These are phyloP conservation scores for Hordeum marinum DNA, from an alignment of 176 grass and related monocot species.

Conservation along the genomic window DNA sequence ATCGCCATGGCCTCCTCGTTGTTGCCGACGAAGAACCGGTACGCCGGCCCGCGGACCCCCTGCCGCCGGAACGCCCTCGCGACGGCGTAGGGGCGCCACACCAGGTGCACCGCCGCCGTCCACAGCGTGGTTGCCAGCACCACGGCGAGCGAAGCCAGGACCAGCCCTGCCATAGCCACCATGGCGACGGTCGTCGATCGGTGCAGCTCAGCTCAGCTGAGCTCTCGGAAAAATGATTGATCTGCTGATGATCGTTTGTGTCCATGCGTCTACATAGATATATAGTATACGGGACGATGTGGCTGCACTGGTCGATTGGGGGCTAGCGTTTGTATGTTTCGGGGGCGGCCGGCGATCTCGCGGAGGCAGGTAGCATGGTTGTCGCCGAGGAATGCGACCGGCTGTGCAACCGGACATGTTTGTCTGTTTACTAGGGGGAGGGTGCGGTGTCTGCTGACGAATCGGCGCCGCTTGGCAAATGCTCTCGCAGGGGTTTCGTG, in stretches of 20 bases:
- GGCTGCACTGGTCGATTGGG: background rate
- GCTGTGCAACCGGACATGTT: background rate
- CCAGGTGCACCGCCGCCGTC: conserved; percentile 19
- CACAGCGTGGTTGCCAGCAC: conserved; percentile 21
- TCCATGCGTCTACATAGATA: background rate
- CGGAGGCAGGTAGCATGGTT: background rate
- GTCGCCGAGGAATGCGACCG: background rate
- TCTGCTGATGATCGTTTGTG: background rate
- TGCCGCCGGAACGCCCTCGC: conserved; percentile 29
- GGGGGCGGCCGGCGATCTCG: background rate
- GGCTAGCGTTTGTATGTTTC: background rate
- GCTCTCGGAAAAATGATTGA: background rate
- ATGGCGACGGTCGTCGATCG: background rate
- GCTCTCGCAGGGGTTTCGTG: background rate
- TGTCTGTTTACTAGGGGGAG: background rate
- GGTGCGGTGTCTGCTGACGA: background rate
- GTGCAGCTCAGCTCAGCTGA: background rate
- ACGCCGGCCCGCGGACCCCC: conserved; percentile 39
- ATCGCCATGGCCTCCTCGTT: conserved; percentile 29
- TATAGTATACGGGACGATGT: background rate
- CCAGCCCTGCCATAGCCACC: background rate
- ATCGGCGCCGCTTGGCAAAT: background rate
- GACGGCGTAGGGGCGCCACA: conserved; percentile 43
- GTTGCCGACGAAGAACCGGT: conserved; percentile 41
- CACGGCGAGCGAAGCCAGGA: background rate